Evolutionary conservation across 495 filamentous ascomycete genomes (phyloP).

Genomic region (Neurospora sublineolata): DNA sequence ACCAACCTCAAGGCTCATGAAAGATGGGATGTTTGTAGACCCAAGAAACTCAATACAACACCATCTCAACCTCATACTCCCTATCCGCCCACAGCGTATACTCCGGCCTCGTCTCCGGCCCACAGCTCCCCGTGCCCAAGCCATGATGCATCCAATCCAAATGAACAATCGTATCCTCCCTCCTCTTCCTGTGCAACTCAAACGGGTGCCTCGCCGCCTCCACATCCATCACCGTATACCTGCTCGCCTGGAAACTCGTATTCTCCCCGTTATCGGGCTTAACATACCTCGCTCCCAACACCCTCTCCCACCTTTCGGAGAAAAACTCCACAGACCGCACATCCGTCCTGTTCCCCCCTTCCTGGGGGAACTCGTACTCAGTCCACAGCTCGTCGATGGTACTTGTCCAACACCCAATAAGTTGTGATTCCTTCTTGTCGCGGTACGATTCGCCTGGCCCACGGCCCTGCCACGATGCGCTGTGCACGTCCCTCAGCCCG

Average conservation of each 20-base stretch:
- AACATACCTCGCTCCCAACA: constrained; percentile 30
- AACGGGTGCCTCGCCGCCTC: constrained; percentile 48
- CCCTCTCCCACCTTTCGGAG: constrained; percentile 13
- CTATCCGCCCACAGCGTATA: constrained; percentile 35
- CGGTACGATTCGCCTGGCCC: constrained; percentile 53
- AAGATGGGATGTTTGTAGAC: no score
- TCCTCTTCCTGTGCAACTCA: constrained; percentile 38
- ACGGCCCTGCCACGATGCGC: constrained; percentile 49
- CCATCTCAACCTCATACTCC: constrained; percentile 37
- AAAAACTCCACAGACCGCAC: constrained; percentile 45
- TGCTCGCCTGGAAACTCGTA: constrained; percentile 41
- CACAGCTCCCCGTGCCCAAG: constrained; percentile 40
- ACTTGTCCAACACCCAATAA: constrained; percentile 38
- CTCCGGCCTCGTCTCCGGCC: constrained; percentile 37
- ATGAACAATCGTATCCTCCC: constrained; percentile 43
- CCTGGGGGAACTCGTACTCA: constrained; percentile 58
- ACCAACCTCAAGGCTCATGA: no score
- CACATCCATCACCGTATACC: constrained; percentile 41
- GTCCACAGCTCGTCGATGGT: constrained; percentile 36
- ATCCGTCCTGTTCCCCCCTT: constrained; percentile 52
- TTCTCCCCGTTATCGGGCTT: constrained; percentile 19
- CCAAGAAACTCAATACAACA: constrained; percentile 31
- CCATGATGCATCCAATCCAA: constrained; percentile 51
- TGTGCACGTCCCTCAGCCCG: constrained; percentile 27
- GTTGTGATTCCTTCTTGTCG: constrained; percentile 50